Percentiles rank a stretch among this genome's conserved stretches.
These are phyloP conservation scores for Peterozyma xylosa DNA, from an alignment of 805 yeast genomes.

Conservation along the genomic window DNA sequence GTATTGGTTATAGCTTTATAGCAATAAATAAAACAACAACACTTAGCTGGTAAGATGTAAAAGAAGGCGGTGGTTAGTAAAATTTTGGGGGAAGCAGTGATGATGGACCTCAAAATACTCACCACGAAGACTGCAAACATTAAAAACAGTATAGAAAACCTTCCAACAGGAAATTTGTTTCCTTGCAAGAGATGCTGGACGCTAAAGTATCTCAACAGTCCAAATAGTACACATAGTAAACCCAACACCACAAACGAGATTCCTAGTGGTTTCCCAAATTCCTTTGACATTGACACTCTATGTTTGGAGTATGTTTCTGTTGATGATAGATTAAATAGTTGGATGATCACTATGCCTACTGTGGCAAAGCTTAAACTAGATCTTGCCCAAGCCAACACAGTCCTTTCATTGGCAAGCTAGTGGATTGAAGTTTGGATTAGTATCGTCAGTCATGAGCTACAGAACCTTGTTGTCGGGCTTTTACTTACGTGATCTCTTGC, in stretches of 20 bases:
- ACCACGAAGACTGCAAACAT: slow-evolving; percentile 25
- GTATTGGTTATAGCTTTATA: no score
- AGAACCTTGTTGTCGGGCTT: not conserved
- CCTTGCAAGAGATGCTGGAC: slow-evolving; percentile 32
- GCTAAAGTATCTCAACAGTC: slow-evolving; percentile 34
- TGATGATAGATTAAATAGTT: slow-evolving; percentile 33
- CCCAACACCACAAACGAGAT: slow-evolving; percentile 32
- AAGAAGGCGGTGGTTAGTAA: no score
- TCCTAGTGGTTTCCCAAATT: slow-evolving; percentile 17
- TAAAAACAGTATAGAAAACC: slow-evolving; percentile 26
- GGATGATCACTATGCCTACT: slow-evolving; percentile 47
- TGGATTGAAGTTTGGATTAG: not conserved
- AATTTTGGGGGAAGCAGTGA: no score
- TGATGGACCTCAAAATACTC: slow-evolving; percentile 14
- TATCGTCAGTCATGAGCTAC: not conserved
- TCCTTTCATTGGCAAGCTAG: slow-evolving; percentile 51
- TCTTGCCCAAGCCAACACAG: slow-evolving; percentile 52
- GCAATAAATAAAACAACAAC: no score
- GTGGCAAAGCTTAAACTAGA: slow-evolving; percentile 45
- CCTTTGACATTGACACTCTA: slow-evolving; percentile 7
- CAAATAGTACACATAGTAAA: slow-evolving; percentile 32
- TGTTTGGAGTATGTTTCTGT: not conserved
- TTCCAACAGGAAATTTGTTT: slow-evolving; percentile 36
- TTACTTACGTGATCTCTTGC: slow-evolving; percentile 40
- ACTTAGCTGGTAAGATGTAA: no score